These are phyloP conservation scores for Laguncularia racemosa DNA, from an alignment of 345 rosid genomes.

Conservation along the genomic window DNA sequence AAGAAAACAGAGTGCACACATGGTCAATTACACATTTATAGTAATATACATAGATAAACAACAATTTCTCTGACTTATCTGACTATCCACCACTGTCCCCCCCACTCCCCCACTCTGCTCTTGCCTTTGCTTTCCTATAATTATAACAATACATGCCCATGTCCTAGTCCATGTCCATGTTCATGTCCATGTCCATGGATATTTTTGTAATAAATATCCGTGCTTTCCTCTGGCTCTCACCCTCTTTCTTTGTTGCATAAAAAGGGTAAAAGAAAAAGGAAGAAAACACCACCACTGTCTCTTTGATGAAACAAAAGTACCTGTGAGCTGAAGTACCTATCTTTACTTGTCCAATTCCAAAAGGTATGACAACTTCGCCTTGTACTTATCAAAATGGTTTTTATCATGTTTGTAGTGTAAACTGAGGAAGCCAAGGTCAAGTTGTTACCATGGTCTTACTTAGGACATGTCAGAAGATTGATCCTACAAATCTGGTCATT, in stretches of 20 bases:
- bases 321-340: conserved; percentile 8
- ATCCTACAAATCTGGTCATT: too few species aligned
- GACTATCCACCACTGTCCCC: conserved; percentile 55
- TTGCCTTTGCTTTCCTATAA: conserved; percentile 55
- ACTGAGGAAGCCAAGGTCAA: too few species aligned
- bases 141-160: conserved; percentile 26
- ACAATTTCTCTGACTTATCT: conserved; percentile 30
- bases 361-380: too few species aligned
- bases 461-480: too few species aligned
- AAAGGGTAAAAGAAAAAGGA: conserved; percentile 3
- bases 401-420: too few species aligned
- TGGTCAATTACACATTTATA: not conserved
- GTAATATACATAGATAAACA: conserved; percentile 14
- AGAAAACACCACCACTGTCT: not conserved
- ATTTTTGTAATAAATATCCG: not conserved
- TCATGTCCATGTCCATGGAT: not conserved
- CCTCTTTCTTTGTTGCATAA: conserved; percentile 8
- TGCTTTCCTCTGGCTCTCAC: conserved; percentile 7
- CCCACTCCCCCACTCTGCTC: conserved; percentile 23
- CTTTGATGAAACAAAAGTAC: conserved; percentile 17
- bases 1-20: too few species aligned
- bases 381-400: too few species aligned
- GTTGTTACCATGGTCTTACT: too few species aligned
- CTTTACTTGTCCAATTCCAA: too few species aligned
- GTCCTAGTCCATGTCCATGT: conserved; percentile 7